phyloP scores from a whole-genome alignment of 192 early-diverging fungal genomes.

The Rhizoclosmatium globosum region DNA sequence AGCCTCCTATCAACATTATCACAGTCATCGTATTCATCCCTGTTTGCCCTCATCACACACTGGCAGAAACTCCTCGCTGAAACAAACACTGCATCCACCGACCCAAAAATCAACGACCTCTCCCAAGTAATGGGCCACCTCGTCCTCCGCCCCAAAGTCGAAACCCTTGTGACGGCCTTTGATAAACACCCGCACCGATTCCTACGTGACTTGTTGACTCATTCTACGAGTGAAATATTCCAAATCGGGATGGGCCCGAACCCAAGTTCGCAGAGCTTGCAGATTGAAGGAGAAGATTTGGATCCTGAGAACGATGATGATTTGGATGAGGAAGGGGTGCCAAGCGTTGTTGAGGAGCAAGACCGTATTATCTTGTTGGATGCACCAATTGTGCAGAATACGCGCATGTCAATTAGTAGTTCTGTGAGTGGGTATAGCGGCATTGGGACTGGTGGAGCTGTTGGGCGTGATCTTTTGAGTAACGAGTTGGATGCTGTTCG shows the following conservation, averaged over 20 bases:
- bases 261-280: constrained; percentile 28
- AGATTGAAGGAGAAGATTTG: constrained; percentile 34
- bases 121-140: constrained; percentile 42
- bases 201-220: constrained; percentile 24
- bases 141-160: constrained; percentile 53
- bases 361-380: constrained; percentile 29
- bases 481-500: neutral
- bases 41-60: constrained; percentile 32
- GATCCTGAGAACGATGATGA: constrained; percentile 38
- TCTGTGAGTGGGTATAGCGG: neutral
- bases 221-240: constrained; percentile 10
- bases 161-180: constrained; percentile 47
- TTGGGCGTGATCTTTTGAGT: neutral
- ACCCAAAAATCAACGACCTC: constrained; percentile 43
- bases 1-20: constrained; percentile 46
- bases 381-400: neutral
- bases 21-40: constrained; percentile 38
- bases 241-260: neutral
- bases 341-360: constrained; percentile 13
- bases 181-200: constrained; percentile 60
- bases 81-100: neutral
- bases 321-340: neutral
- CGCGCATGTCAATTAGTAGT: neutral
- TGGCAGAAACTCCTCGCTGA: constrained; percentile 37
- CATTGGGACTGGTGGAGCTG: neutral